These are phyloP conservation scores for Podila minutissima DNA, from an alignment of 192 early-diverging fungal genomes.

Conservation along the genomic window DNA sequence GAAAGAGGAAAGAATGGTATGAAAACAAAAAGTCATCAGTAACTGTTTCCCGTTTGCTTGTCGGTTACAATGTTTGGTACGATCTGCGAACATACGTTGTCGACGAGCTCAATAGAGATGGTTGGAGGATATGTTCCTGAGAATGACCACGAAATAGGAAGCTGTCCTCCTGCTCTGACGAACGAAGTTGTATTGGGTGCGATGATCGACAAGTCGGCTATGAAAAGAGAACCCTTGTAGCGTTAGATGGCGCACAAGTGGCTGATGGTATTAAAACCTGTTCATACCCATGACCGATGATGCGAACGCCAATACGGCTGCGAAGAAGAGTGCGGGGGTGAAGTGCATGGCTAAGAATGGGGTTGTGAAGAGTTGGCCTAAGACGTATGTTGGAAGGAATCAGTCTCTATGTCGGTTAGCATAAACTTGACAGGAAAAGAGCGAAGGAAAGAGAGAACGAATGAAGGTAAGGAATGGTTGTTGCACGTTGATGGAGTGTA, in stretches of 20 bases:
- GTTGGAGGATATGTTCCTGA: slow-evolving; percentile 19
- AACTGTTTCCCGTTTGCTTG: background rate
- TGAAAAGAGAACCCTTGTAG: background rate
- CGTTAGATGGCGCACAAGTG: background rate
- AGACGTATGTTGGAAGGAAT: background rate
- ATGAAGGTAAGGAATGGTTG: slow-evolving; percentile 1
- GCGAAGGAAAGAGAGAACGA: background rate
- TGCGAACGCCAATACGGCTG: background rate
- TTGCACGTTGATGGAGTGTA: background rate
- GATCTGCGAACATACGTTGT: slow-evolving; percentile 13
- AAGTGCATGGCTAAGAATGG: background rate
- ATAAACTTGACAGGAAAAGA: background rate
- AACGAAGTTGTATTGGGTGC: slow-evolving; percentile 23
- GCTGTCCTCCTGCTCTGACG: slow-evolving; percentile 9
- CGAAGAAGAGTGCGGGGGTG: background rate
- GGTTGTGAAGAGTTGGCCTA: background rate
- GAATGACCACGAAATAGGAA: slow-evolving; percentile 25
- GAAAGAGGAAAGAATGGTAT: background rate
- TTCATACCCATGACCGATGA: background rate
- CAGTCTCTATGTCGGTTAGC: background rate
- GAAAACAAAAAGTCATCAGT: background rate
- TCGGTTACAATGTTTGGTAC: no score
- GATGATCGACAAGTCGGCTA: slow-evolving; percentile 16
- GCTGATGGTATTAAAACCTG: background rate
- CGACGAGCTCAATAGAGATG: slow-evolving; percentile 35